phyloP scores from a whole-genome alignment of 2,329 filamentous ascomycete genomes.

The Venturiaceae sp. region DNA sequence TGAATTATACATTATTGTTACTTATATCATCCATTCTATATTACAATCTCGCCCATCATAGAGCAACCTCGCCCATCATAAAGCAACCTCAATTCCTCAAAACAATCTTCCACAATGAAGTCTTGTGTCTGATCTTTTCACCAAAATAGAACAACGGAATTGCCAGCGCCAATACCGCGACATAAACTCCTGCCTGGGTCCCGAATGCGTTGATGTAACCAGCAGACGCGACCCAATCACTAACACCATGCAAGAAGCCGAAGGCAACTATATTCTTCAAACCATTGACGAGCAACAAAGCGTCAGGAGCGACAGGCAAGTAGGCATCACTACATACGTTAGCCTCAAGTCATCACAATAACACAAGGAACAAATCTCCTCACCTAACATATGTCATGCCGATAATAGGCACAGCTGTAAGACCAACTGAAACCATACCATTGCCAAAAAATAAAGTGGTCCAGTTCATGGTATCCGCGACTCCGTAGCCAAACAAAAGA shows the following conservation, averaged over 20 bases:
- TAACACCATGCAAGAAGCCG: conserved; percentile 35
- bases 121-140: conserved; percentile 20
- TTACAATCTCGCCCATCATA: not conserved
- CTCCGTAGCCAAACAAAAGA: conserved; percentile 38
- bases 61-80: not conserved
- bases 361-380: not conserved
- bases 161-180: conserved; percentile 22
- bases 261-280: conserved; percentile 40
- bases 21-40: not conserved
- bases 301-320: conserved; percentile 1
- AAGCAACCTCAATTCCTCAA: conserved; percentile 12
- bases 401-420: conserved; percentile 26
- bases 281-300: conserved; percentile 16
- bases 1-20: not conserved
- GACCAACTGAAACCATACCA: conserved; percentile 21
- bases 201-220: conserved; percentile 27
- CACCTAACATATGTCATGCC: conserved; percentile 8
- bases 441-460: conserved; percentile 36
- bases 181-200: conserved; percentile 26
- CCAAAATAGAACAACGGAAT: conserved; percentile 23
- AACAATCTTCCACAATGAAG: conserved; percentile 26
- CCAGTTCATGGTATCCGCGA: conserved; percentile 31
- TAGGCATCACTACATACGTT: conserved; percentile 2
- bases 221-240: conserved; percentile 29
- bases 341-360: not conserved